Base-by-base conservation (phyloP, 2,329 filamentous ascomycete species). In the Phoma sp. region DNA sequence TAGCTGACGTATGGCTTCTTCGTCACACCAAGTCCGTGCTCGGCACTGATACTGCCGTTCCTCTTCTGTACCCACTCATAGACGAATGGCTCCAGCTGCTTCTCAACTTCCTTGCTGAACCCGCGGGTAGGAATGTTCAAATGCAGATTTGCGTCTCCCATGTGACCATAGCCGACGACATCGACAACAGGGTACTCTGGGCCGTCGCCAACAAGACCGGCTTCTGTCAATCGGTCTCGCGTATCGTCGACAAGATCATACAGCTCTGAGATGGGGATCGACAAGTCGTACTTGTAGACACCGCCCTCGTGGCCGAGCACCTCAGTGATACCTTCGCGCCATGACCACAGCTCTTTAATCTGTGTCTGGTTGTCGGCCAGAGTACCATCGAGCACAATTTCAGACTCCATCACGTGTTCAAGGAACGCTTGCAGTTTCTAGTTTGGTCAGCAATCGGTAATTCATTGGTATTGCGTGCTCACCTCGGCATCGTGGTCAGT, bases 221-320 rank as follows among this genome's bases (percentile, higher is more conserved):
- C 87, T 48, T 87, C 82, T 1, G 83, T 82, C 61, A 99, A 83
- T 47, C 87, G 86, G 47, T 85, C 86, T 59, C 89, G 84, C 22
- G 88, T 89, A 65, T 98, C 95, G 61, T 95, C 90, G 27, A 99
- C 95, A 27, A 99, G 82, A 64, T 85, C 81, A 78, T 99, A 99
- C 68, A 99, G 86, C 63, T 96, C 88, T 10, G 84, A 77, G 25
- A 99, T 83, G 1, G 95, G 95, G 62, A 99, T 96, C 6, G 95
- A 98, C 29, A 99, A 83, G 71, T 99, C 95, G 75, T 99, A 99
- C 79, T 99, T 99, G 84, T 99, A 99, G 7, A 95, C 93, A 39
- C 93, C 95, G 54, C 95, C 96, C 77, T 89, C 91, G 74, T 97
- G 92, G 58, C 90, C 90, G 24, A 96, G 81, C 40, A 88, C 87